Conservation (phyloP, 2,329 filamentous ascomycete species). For the Oidium heveae region DNA sequence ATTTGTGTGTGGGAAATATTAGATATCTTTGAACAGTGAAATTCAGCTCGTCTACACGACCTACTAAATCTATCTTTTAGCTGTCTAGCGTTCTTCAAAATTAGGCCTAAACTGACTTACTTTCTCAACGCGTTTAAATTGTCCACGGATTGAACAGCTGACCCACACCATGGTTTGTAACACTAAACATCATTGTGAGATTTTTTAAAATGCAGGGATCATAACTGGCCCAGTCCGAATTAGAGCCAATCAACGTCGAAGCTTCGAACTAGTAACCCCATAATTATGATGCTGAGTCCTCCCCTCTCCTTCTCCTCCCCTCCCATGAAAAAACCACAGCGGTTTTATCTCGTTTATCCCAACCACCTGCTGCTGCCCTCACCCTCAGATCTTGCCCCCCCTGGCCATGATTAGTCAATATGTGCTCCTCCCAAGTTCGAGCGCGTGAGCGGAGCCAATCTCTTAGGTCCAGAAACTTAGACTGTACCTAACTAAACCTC, state of each 20-base stretch:
- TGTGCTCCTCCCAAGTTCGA: constrained; percentile 12
- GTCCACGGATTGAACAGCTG: not conserved
- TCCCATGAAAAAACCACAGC: not conserved
- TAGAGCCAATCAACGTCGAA: no score
- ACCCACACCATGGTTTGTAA: not conserved
- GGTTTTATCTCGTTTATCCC: constrained; percentile 2
- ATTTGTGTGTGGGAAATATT: not conserved
- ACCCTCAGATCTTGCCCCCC: constrained; percentile 4
- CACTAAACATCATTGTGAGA: not conserved
- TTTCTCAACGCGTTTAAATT: not conserved
- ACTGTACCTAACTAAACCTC: constrained; percentile 8
- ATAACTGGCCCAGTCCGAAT: no score
- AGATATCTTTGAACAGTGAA: not conserved
- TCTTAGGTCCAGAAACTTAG: constrained; percentile 11
- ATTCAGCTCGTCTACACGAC: not conserved
- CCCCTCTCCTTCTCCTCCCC: not conserved
- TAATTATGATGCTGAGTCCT: no score
- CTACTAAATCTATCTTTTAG: not conserved
- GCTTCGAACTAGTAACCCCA: no score
- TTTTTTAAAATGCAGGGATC: no score
- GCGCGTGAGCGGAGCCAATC: constrained; percentile 15
- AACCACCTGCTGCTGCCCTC: constrained; percentile 8
- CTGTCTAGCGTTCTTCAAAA: not conserved
- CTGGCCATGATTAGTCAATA: constrained; percentile 7
- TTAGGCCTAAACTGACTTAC: not conserved